phyloP scores from a whole-genome alignment of 345 rosid species.

The Aegle marmelos region DNA sequence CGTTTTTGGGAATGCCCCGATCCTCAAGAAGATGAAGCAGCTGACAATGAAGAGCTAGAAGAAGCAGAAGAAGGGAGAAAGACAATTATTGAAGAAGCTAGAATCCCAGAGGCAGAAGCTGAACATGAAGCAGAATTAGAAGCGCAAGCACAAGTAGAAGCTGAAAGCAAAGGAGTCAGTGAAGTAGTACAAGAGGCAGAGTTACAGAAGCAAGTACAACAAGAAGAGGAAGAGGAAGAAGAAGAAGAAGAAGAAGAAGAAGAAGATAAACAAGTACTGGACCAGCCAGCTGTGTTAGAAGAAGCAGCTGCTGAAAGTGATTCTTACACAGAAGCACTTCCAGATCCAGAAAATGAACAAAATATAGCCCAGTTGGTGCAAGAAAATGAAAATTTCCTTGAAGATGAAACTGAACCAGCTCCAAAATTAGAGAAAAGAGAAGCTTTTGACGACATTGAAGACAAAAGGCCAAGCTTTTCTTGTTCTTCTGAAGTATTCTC shows the following conservation, averaged over 20 bases:
- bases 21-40: constrained; percentile 19
- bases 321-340: constrained; percentile 4
- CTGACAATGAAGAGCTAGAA: constrained; percentile 17
- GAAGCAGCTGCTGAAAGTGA: constrained; percentile 3
- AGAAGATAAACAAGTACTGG: not conserved
- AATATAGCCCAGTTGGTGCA: constrained; percentile 22
- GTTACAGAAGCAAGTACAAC: not conserved
- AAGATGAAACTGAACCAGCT: constrained; percentile 23
- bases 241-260: constrained; percentile 6
- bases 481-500: not conserved
- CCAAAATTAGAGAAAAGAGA: constrained; percentile 8
- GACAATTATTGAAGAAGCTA: constrained; percentile 20
- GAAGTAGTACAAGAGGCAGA: constrained; percentile 11
- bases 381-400: constrained; percentile 28
- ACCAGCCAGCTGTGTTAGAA: not conserved
- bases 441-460: constrained; percentile 10
- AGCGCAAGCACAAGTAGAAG: not conserved
- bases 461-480: not conserved
- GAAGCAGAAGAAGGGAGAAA: constrained; percentile 28
- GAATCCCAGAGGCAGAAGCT: constrained; percentile 12
- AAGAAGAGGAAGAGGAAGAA: too few species aligned
- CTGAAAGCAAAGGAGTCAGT: not conserved
- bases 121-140: constrained; percentile 11
- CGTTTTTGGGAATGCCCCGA: constrained; percentile 61
- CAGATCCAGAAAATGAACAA: constrained; percentile 25